Conservation (phyloP, 192 early-diverging fungal genomes). For the Piromyces sp. region DNA sequence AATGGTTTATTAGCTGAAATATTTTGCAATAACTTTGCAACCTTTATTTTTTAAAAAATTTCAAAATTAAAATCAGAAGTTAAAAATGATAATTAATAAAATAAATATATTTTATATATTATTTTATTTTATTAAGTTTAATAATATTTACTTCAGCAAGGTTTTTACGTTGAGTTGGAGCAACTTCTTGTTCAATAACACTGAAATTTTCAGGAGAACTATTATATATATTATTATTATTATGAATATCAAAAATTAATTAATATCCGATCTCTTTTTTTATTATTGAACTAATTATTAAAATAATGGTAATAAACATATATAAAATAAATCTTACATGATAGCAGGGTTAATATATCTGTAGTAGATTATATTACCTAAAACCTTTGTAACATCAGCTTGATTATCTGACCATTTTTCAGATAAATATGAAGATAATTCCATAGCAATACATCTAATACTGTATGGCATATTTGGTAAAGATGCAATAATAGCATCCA, state of each 20-base stretch:
- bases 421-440: conserved; percentile 57
- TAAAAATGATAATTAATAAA: conserved; percentile 6
- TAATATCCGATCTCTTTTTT: too few species aligned
- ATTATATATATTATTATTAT: too few species aligned
- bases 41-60: too few species aligned
- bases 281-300: too few species aligned
- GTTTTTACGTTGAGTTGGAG: conserved; percentile 85
- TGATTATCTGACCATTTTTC: conserved; percentile 67
- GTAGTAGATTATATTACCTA: conserved; percentile 94
- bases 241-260: too few species aligned
- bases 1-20: conserved; percentile 78
- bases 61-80: too few species aligned
- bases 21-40: conserved; percentile 87
- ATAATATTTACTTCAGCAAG: conserved; percentile 45
- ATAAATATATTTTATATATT: neutral
- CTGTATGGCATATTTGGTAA: conserved; percentile 80
- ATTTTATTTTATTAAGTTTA: neutral
- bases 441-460: conserved; percentile 86
- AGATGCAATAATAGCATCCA: conserved; percentile 63
- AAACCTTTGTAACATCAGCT: conserved; percentile 63
- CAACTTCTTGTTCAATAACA: conserved; percentile 71
- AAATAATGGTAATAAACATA: too few species aligned
- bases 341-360: conserved; percentile 97
- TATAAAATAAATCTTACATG: conserved; percentile 39
- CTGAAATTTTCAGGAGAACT: conserved; percentile 92